Conservation (phyloP, 176 grass and related monocot genomes). For the Puccinellia tenuiflora region DNA sequence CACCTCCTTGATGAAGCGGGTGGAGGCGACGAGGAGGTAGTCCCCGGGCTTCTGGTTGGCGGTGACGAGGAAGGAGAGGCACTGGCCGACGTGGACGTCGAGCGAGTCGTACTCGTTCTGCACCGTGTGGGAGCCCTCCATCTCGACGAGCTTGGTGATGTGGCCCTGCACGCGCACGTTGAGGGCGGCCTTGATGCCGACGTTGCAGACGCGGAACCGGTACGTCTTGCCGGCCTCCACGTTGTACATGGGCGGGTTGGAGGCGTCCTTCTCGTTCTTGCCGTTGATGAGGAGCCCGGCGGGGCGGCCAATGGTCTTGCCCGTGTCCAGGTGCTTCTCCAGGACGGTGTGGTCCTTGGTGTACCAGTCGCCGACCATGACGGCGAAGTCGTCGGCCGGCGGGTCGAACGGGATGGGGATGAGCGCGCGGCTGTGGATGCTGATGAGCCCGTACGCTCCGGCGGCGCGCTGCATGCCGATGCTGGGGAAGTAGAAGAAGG, state of each 20-base stretch:
- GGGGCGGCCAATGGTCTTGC: constrained; percentile 62
- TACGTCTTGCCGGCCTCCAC: constrained; percentile 72
- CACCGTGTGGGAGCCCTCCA: constrained; percentile 93
- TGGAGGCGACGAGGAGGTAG: constrained; percentile 67
- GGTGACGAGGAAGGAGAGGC: constrained; percentile 68
- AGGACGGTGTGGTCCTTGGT: constrained; percentile 68
- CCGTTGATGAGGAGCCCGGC: constrained; percentile 78
- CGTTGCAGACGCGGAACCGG: constrained; percentile 86
- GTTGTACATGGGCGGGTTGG: constrained; percentile 52
- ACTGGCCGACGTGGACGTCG: constrained; percentile 79
- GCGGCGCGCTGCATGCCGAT: constrained; percentile 74
- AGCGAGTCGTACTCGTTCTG: constrained; percentile 75
- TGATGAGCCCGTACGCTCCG: constrained; percentile 67
- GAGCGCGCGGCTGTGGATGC: constrained; percentile 75
- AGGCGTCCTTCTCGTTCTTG: constrained; percentile 54
- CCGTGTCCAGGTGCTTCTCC: constrained; percentile 48
- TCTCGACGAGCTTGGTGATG: constrained; percentile 60
- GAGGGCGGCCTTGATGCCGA: constrained; percentile 65
- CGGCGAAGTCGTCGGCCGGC: constrained; percentile 58
- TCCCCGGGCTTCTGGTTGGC: constrained; percentile 67
- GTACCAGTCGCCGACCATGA: constrained; percentile 79
- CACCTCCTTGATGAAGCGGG: constrained; percentile 69
- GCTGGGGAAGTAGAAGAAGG: constrained; percentile 89
- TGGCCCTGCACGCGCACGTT: constrained; percentile 85
- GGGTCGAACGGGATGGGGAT: constrained; percentile 78